Base-by-base conservation (phyloP, 176 grass and related monocot genomes). In the Oryza meridionalis region DNA sequence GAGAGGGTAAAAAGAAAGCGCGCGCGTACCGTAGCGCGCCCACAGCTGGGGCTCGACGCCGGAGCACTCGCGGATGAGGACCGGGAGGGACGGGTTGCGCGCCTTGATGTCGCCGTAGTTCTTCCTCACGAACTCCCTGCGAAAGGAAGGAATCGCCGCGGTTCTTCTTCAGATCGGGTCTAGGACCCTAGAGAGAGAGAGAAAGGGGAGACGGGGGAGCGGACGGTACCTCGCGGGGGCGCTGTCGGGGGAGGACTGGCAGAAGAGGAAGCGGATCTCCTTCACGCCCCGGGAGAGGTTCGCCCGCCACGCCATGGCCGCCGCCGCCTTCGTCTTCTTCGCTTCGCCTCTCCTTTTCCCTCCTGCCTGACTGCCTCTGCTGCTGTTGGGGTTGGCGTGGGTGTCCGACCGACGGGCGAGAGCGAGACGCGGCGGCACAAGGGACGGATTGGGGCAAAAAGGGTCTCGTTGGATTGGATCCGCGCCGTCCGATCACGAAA, bases 11-110 rank as follows among this genome's bases (percentile, higher is more conserved):
- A 7, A n/a, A 73, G 4, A 7, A 33, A n/a, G n/a, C n/a, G n/a
- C n/a, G n/a, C 1, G 38, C 38, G 27, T 85, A 98, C 96, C 96
- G 67, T 99, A 99, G 84, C 93, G 85, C 17, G 96, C 93, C 96
- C 93, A 99, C 43, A 99, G 86, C 91, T 98, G 93, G 45, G 96
- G 91, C 75, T 94, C 62, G 15, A 98, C 91, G 35, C 96, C 89
- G 37, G 90, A 88, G 87, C 96, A 99, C 91, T 99, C 96, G 65
- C 96, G 93, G 89, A 99, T 88, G 61, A 99, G 89, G 86, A 99
- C 86, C 0, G 96, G 96, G 33, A 96, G 89, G 35, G 92, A 78
- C 0, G 93, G 96, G 75, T 96, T 99, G 68, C 81, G 87, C 12
- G 91, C 82, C 84, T 99, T 99, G 83, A 99, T 90, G 70, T 99